Evolutionary conservation across 257 asterid species (phyloP).

Genomic region (Capsicum chinense): DNA sequence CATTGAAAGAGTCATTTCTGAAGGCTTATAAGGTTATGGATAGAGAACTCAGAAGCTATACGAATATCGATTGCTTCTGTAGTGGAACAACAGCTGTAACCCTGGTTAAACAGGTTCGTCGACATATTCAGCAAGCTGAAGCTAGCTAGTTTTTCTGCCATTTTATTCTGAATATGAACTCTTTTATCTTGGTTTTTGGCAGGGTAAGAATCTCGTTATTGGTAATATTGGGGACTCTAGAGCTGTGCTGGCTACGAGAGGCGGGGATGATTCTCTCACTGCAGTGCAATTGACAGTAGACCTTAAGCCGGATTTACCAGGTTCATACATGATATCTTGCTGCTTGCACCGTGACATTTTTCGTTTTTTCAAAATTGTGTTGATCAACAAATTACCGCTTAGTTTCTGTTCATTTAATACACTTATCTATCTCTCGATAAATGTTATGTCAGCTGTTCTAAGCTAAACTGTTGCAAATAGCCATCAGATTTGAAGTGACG

Average conservation of each 20-base stretch:
- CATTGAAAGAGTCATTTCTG: constrained; percentile 37
- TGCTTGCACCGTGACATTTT: constrained; percentile 22
- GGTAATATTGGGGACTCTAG: constrained; percentile 83
- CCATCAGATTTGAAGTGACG: background rate
- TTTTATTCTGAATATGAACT: constrained; percentile 17
- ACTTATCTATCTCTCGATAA: background rate
- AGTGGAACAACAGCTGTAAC: constrained; percentile 44
- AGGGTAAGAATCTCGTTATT: constrained; percentile 73
- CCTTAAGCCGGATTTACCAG: constrained; percentile 79
- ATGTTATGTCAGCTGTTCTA: background rate
- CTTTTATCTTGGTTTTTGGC: constrained; percentile 23
- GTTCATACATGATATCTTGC: constrained; percentile 37
- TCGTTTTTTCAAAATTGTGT: background rate
- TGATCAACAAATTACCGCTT: background rate
- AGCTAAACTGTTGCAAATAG: background rate
- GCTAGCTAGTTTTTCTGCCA: background rate
- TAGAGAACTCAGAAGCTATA: constrained; percentile 38
- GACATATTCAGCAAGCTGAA: constrained; percentile 13
- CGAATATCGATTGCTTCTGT: constrained; percentile 37
- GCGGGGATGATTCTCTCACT: constrained; percentile 47
- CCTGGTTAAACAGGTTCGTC: constrained; percentile 36
- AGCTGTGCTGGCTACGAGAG: constrained; percentile 71
- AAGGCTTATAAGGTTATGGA: constrained; percentile 75
- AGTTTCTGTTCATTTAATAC: background rate
- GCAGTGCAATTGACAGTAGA: constrained; percentile 80